Evolutionary conservation across 176 grass and related monocot species (phyloP), one percentile per base, ranked within the genome.

Genomic region (Oryza rufipogon): DNA sequence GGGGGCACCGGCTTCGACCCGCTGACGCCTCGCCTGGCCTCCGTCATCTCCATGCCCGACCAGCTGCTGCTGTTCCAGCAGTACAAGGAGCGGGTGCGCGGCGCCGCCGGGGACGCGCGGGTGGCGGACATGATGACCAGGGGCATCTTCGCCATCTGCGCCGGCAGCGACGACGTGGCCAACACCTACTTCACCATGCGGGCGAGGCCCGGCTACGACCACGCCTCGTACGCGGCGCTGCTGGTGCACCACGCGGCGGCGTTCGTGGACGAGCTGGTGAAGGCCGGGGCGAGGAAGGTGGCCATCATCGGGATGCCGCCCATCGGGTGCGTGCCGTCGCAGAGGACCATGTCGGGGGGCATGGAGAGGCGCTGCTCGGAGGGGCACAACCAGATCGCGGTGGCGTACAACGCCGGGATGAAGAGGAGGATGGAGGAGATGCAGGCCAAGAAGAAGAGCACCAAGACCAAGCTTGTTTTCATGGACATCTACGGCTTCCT

Each of bases 311-410:
- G 89, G 34, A 85, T 94, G 42, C 94, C 94, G 11, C 92, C 95
- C 30, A 94, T 94, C 73, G 95, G 95, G 30, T 97, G 95, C 60
- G 83, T 94, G 3, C 95, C 95, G 7, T 94, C 95, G 68, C 95
- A 94, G 78, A 87, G 92, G 87, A 94, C 92, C 58, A 87, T 97
- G 3, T 85, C 81, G 0, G 95, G 95, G 0, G 92, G 95, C 0
- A 2, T 80, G 15, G 16, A 25, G 1, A 74, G 92, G 14, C 76
- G 17, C 0, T 97, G 95, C 78, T 85, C 83, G 12, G 11, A 9
- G n/a, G 88, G 73, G 0, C 90, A 92, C 81, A 97, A 94, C 80
- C 64, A 92, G 80, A 20, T 92, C 1, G 92, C 95, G 6, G 74
- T 8, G 39, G 71, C 90, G 9, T 88, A 71, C 74, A 97, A 97